Base-by-base conservation (phyloP, 2,329 filamentous ascomycete species). In the Neopestalotiopsis sp. region DNA sequence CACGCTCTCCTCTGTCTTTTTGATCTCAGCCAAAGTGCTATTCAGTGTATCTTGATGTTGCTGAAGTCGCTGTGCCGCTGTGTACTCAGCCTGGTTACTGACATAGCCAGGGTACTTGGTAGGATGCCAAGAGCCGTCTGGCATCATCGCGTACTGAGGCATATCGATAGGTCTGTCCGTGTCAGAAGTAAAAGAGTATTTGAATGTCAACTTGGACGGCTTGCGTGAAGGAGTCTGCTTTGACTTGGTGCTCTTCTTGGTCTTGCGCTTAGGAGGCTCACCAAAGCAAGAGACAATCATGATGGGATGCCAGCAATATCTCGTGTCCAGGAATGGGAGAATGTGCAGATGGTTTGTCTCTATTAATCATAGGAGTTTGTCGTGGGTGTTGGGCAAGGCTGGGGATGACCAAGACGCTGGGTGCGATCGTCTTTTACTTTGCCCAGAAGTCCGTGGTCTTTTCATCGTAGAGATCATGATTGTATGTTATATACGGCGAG, bases 281-380 rank as follows among this genome's bases (percentile, higher is more conserved):
- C 62, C 62, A 49, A 65, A 65, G n/a, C 62, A 65, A 24, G 62
- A 65, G 17, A 49, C 20, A 9, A 65, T 65, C 62, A 65, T 49
- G 30, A 53, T 53, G 57, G 57, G 30, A 28, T n/a, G 45, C 32
- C 20, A 38, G 34, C 6, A 34, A 14, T 40, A 20, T 40, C 24
- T 9, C 0, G 59, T 28, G 24, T 28, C 32, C 38, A 65, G 1
- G 32, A 24, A 63, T 38, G 34, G 32, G 9, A 53, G 6, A 12
- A 9, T 53, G 45, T 53, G 45, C 9, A 24, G 45, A 53, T 53
- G 14, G n/a, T n/a, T 34, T 63, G 6, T 13, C 34, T 45, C 28
- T 24, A 14, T 12, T 34, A 12, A 59, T 1, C 28, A 34, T 10
- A 34, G 57, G 24, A 34, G 13, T 28, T 12, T 34, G 5, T 38